Percentiles rank a stretch among this genome's conserved stretches.
phyloP scores from a whole-genome alignment of 176 grass and related monocot species.

The Oryza meridionalis region DNA sequence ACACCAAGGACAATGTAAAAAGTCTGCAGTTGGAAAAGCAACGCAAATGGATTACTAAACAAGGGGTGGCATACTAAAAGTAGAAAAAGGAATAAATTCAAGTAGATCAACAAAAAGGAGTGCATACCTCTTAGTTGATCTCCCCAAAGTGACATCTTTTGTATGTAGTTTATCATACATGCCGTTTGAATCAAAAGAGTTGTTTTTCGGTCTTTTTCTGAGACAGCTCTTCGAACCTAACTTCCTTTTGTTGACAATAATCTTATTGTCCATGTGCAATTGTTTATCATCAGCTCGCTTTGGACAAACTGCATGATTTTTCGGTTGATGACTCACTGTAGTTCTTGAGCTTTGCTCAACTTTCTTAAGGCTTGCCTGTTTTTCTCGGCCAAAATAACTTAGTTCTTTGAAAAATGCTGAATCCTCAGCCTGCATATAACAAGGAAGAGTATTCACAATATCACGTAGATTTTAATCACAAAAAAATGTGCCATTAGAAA shows the following conservation, averaged over 20 bases:
- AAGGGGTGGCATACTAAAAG: slow-evolving; percentile 8
- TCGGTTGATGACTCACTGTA: not conserved
- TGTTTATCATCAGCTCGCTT: not conserved
- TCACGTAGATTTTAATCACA: slow-evolving; percentile 21
- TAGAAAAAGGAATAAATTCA: not conserved
- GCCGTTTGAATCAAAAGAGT: not conserved
- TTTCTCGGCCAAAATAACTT: not conserved
- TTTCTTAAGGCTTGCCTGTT: slow-evolving; percentile 10
- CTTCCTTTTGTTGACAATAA: not conserved
- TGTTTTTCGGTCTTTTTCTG: slow-evolving; percentile 30
- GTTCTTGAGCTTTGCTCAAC: not conserved
- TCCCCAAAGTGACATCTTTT: slow-evolving; percentile 11
- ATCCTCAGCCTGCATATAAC: slow-evolving; percentile 36
- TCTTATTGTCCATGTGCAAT: not conserved
- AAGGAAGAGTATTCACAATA: slow-evolving; percentile 16
- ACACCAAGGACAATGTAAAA: slow-evolving; percentile 22
- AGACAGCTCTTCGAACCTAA: slow-evolving; percentile 11
- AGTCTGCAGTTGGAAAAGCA: not conserved
- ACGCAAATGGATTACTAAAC: not conserved
- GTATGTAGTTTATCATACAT: not conserved
- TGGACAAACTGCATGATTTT: not conserved
- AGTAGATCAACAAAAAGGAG: slow-evolving; percentile 7
- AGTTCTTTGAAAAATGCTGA: not conserved
- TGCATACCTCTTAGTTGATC: slow-evolving; percentile 22
- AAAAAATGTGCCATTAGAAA: slow-evolving; percentile 5